Evolutionary conservation across 2,329 filamentous ascomycete genomes (phyloP).

Genomic region (Emergomyces africanus): DNA sequence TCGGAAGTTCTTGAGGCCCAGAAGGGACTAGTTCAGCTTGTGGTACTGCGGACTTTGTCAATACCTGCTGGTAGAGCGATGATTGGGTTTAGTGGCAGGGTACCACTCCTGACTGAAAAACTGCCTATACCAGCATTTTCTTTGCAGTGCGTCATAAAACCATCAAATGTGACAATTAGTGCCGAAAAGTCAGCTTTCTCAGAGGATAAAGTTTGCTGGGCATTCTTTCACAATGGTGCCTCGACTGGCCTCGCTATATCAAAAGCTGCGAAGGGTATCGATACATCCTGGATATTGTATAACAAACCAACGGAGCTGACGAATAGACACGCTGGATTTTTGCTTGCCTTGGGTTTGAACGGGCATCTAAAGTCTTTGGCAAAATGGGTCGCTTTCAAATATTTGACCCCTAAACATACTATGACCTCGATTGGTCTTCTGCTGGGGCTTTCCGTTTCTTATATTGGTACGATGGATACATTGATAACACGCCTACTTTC

Average conservation of each 20-base stretch:
- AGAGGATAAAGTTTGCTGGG: slow-evolving; percentile 96
- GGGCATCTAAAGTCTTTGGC: slow-evolving; percentile 89
- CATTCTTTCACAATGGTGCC: slow-evolving; percentile 94
- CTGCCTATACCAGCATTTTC: slow-evolving; percentile 85
- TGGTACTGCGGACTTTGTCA: slow-evolving; percentile 77
- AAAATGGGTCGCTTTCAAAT: slow-evolving; percentile 98
- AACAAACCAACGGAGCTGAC: slow-evolving; percentile 90
- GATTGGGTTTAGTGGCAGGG: slow-evolving; percentile 74
- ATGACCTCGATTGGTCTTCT: slow-evolving; percentile 98
- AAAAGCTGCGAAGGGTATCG: slow-evolving; percentile 77
- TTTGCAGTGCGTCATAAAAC: slow-evolving; percentile 80
- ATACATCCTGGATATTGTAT: slow-evolving; percentile 97
- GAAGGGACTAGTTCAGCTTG: slow-evolving; percentile 74
- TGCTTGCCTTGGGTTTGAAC: slow-evolving; percentile 82
- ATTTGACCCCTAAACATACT: slow-evolving; percentile 95
- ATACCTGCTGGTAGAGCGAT: slow-evolving; percentile 79
- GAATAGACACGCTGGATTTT: slow-evolving; percentile 89
- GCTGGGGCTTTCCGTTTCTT: slow-evolving; percentile 81
- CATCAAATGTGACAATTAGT: slow-evolving; percentile 82
- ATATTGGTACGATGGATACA: slow-evolving; percentile 94
- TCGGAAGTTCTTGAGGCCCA: slow-evolving; percentile 82
- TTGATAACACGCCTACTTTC: slow-evolving; percentile 86
- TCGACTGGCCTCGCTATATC: slow-evolving; percentile 89
- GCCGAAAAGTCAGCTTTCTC: slow-evolving; percentile 78
- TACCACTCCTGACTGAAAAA: slow-evolving; percentile 83